A percentile compares a stretch with the other conserved stretches of the same genome.
These are phyloP conservation scores for Tuber indicum DNA, from an alignment of 495 filamentous ascomycete genomes.

Conservation along the genomic window DNA sequence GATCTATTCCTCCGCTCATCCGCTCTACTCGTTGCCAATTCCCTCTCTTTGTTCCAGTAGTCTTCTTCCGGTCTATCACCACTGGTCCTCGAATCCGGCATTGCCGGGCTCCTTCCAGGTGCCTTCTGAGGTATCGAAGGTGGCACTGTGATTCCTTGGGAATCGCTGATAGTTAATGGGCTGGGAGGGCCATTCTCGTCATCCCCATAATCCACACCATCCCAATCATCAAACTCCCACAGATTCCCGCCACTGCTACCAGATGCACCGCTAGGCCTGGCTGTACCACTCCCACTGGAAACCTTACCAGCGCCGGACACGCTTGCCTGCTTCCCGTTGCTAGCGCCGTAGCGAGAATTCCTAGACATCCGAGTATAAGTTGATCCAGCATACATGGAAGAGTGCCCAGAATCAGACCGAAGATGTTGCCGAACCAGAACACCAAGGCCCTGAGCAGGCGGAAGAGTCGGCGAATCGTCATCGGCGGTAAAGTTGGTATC, in stretches of 20 bases:
- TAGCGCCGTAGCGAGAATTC: slow-evolving; percentile 27
- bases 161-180: slow-evolving; percentile 15
- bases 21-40: slow-evolving; percentile 31
- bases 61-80: slow-evolving; percentile 25
- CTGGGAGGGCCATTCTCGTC: slow-evolving; percentile 18
- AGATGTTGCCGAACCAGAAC: slow-evolving; percentile 82
- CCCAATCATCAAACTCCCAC: slow-evolving; percentile 41
- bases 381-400: slow-evolving; percentile 59
- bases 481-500: slow-evolving; percentile 22
- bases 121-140: slow-evolving; percentile 24
- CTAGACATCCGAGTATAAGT: slow-evolving; percentile 38
- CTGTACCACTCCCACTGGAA: slow-evolving; percentile 6
- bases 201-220: slow-evolving; percentile 27
- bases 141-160: slow-evolving; percentile 7
- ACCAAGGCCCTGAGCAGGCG: slow-evolving; percentile 64
- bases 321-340: slow-evolving; percentile 16
- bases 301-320: slow-evolving; percentile 11
- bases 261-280: slow-evolving; percentile 26
- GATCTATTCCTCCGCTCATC: slow-evolving; percentile 25
- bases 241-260: slow-evolving; percentile 39
- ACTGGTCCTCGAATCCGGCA: slow-evolving; percentile 23
- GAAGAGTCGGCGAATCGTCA: slow-evolving; percentile 74
- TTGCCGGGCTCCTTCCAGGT: slow-evolving; percentile 9
- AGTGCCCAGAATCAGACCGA: slow-evolving; percentile 70
- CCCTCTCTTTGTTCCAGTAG: slow-evolving; percentile 22